phyloP scores from a whole-genome alignment of 2,329 filamentous ascomycete species.

The Sclerotinia borealis region DNA sequence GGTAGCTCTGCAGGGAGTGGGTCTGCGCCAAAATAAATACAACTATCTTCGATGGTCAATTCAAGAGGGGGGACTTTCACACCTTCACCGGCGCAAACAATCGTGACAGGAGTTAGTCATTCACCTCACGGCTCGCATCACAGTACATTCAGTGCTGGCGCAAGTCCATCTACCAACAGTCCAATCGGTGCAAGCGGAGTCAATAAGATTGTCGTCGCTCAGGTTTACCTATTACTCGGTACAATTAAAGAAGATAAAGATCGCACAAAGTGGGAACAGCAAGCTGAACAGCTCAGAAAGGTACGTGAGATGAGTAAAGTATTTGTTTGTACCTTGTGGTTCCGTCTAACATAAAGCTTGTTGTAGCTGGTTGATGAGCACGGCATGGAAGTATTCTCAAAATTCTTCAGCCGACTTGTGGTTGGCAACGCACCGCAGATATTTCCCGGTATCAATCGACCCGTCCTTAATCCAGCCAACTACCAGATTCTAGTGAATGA shows the following conservation, averaged over 20 bases:
- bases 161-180: constrained; percentile 33
- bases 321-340: constrained; percentile 6
- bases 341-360: constrained; percentile 1
- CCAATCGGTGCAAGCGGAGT: constrained; percentile 55
- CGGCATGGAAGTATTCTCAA: constrained; percentile 98
- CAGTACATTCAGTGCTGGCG: constrained; percentile 36
- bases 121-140: constrained; percentile 41
- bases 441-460: constrained; percentile 72
- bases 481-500: constrained; percentile 78
- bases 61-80: constrained; percentile 34
- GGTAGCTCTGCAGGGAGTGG: constrained; percentile 33
- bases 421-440: constrained; percentile 87
- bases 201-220: constrained; percentile 89
- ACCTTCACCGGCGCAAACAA: constrained; percentile 34
- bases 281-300: constrained; percentile 87
- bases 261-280: constrained; percentile 83
- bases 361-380: constrained; percentile 84
- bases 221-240: constrained; percentile 90
- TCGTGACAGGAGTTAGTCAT: constrained; percentile 33
- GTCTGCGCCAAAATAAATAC: constrained; percentile 30
- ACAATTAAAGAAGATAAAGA: constrained; percentile 93
- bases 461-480: constrained; percentile 69
- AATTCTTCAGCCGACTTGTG: constrained; percentile 90
- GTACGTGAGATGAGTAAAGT: constrained; percentile 42
- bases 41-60: constrained; percentile 35